Percentiles rank a stretch among this genome's conserved stretches.
These are phyloP conservation scores for Claviceps sp. DNA, from an alignment of 2,329 filamentous ascomycete species.

Conservation along the genomic window DNA sequence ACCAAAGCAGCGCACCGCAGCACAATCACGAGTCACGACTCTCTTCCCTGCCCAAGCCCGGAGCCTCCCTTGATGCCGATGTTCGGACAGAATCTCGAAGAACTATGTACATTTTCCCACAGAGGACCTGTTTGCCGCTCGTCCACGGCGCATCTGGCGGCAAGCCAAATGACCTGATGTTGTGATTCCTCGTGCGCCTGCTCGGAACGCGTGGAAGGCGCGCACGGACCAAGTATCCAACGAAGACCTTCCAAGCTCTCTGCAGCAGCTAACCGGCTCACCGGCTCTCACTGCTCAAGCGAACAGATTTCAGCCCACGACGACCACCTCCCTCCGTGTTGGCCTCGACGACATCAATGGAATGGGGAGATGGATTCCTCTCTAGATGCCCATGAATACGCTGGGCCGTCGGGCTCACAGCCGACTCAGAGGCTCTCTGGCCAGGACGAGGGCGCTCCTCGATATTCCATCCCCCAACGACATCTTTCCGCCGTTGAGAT, in stretches of 20 bases:
- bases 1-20: neutral
- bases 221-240: neutral
- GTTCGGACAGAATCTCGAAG: too few species aligned
- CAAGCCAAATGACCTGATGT: too few species aligned
- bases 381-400: neutral
- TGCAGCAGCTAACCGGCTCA: too few species aligned
- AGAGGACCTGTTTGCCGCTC: too few species aligned
- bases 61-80: too few species aligned
- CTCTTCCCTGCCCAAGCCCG: too few species aligned
- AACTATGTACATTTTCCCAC: too few species aligned
- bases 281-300: too few species aligned
- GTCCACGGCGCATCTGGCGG: too few species aligned
- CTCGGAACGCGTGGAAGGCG: neutral
- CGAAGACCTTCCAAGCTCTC: neutral
- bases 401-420: neutral
- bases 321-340: neutral
- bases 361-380: neutral
- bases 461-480: conserved; percentile 21
- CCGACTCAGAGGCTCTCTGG: neutral
- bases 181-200: neutral
- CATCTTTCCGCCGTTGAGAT: conserved; percentile 28
- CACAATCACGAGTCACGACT: neutral
- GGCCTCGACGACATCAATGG: neutral
- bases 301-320: neutral
- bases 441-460: conserved; percentile 16